A percentile compares a stretch with the other conserved stretches of the same genome.
These are phyloP conservation scores for Sideroxylon spinosum DNA, from an alignment of 179 eudicot species.

Conservation along the genomic window DNA sequence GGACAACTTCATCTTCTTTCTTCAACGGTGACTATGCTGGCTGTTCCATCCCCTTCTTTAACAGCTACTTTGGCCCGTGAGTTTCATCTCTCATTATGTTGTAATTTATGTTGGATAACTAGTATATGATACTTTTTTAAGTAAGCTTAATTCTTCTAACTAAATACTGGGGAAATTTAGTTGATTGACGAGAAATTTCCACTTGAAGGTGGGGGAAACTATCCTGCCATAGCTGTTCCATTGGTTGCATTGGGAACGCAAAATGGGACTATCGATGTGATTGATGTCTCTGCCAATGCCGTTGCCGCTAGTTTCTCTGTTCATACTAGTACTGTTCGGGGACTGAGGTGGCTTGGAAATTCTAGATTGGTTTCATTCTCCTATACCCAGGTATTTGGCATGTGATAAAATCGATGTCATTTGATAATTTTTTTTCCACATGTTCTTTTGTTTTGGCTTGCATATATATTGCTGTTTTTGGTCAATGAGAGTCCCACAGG, in stretches of 20 bases:
- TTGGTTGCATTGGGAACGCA: slow-evolving; percentile 96
- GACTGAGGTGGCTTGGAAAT: slow-evolving; percentile 98
- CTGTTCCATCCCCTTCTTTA: slow-evolving; percentile 97
- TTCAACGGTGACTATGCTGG: slow-evolving; percentile 83
- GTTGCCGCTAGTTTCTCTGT: slow-evolving; percentile 80
- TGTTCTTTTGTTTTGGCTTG: too few species aligned
- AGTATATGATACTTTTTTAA: not conserved
- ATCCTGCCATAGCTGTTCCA: slow-evolving; percentile 93
- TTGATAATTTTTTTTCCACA: not conserved
- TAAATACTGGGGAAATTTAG: slow-evolving; percentile 11
- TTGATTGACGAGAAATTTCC: slow-evolving; percentile 16
- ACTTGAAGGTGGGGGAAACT: slow-evolving; percentile 90
- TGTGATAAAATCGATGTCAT: not conserved
- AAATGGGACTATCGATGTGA: slow-evolving; percentile 73
- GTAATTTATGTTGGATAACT: slow-evolving; percentile 6
- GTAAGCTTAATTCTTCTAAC: slow-evolving; percentile 3
- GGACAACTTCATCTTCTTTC: slow-evolving; percentile 99
- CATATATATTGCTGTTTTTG: too few species aligned
- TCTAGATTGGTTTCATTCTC: slow-evolving; percentile 92
- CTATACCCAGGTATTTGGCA: slow-evolving; percentile 58
- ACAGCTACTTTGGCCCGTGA: slow-evolving; percentile 96
- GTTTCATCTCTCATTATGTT: slow-evolving; percentile 33
- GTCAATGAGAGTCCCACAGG: too few species aligned
- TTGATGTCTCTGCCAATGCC: slow-evolving; percentile 93
- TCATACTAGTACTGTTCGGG: slow-evolving; percentile 75